These are phyloP conservation scores for Mycena citricolor DNA, from an alignment of 1,284 basidiomycete species.

Conservation along the genomic window DNA sequence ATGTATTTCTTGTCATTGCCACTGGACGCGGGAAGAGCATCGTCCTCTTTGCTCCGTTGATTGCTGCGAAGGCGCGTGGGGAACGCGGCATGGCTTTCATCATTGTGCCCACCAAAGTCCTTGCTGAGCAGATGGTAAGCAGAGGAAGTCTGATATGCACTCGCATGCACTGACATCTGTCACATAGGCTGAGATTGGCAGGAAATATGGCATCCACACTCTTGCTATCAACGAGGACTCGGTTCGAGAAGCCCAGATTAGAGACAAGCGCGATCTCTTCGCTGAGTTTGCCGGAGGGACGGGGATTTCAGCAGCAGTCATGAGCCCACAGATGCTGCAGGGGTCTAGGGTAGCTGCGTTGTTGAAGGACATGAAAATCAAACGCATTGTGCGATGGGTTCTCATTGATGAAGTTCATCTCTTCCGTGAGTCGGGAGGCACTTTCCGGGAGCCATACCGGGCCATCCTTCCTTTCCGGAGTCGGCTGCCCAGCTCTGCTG, in stretches of 20 bases:
- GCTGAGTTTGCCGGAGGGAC: not conserved
- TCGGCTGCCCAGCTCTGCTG: constrained; percentile 17
- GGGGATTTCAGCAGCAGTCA: constrained; percentile 13
- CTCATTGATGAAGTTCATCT: constrained; percentile 21
- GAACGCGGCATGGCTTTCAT: constrained; percentile 18
- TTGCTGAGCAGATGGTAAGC: constrained; percentile 19
- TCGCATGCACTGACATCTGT: not conserved
- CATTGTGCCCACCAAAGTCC: constrained; percentile 21
- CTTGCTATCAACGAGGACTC: constrained; percentile 18
- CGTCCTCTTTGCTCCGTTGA: constrained; percentile 12
- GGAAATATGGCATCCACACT: constrained; percentile 7
- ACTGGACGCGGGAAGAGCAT: constrained; percentile 19
- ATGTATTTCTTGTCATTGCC: constrained; percentile 19
- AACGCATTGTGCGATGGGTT: constrained; percentile 14
- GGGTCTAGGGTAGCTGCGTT: constrained; percentile 6
- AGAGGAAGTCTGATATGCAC: not conserved
- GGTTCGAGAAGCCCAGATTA: constrained; percentile 8
- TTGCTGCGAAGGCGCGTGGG: constrained; percentile 11
- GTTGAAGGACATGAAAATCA: not conserved
- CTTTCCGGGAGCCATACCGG: constrained; percentile 8
- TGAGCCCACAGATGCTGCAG: constrained; percentile 24
- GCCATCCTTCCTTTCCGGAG: constrained; percentile 15
- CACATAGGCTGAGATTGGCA: constrained; percentile 6
- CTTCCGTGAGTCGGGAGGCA: constrained; percentile 4
- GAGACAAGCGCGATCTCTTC: constrained; percentile 11